Conservation (phyloP, 768 basidiomycete genomes). For the Trichaptum fuscoviolaceum region DNA sequence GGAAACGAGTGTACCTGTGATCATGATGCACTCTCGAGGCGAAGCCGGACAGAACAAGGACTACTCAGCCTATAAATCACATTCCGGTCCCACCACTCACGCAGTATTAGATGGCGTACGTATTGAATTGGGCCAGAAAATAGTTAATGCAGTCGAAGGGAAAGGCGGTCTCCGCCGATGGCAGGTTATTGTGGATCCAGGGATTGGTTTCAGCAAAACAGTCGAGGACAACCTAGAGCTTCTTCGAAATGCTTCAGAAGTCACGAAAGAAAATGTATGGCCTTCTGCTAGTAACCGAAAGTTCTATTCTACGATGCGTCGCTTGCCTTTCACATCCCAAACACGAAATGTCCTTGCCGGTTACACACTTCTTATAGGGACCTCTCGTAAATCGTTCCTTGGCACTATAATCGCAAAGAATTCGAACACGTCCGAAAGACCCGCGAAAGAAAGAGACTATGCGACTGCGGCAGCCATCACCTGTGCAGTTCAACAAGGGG, state of each 20-base stretch:
- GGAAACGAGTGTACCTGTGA: conserved; percentile 65
- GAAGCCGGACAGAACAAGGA: conserved; percentile 74
- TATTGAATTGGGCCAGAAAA: conserved; percentile 64
- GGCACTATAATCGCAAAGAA: conserved; percentile 56
- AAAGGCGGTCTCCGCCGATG: conserved; percentile 75
- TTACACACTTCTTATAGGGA: conserved; percentile 67
- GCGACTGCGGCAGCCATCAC: conserved; percentile 78
- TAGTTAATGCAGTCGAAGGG: conserved; percentile 59
- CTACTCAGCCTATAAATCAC: conserved; percentile 43
- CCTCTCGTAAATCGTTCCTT: conserved; percentile 82
- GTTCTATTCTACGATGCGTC: conserved; percentile 19
- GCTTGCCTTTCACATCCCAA: conserved; percentile 4
- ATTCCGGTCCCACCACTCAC: conserved; percentile 25
- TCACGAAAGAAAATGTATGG: conserved; percentile 36
- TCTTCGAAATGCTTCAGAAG: conserved; percentile 42
- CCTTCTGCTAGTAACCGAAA: conserved; percentile 20
- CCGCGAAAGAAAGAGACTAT: conserved; percentile 49
- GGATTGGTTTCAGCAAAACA: conserved; percentile 91
- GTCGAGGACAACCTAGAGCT: conserved; percentile 67
- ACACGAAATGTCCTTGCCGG: conserved; percentile 34
- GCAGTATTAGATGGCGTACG: conserved; percentile 63
- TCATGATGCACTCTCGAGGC: conserved; percentile 93
- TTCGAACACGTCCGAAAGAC: conserved; percentile 17
- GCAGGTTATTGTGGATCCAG: conserved; percentile 88
- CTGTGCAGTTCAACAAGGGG: conserved; percentile 70